A percentile compares a stretch with the other conserved stretches of the same genome.
Evolutionary conservation across 345 rosid genomes (phyloP).

Genomic region (Gynandropsis gynandra): DNA sequence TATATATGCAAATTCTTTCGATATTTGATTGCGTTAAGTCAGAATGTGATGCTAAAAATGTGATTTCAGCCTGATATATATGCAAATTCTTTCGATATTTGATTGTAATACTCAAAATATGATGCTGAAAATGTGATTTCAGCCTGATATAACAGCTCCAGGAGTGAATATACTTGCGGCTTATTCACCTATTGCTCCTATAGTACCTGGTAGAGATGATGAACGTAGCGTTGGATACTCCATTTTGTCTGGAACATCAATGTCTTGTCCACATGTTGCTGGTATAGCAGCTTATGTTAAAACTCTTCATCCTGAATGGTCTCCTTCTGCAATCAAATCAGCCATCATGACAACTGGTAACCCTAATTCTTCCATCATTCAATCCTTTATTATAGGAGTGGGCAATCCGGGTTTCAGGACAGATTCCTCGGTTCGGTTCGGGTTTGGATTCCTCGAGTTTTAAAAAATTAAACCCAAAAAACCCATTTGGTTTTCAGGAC

Average conservation of each 20-base stretch:
- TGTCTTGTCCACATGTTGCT: slow-evolving; percentile 51
- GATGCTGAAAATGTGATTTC: slow-evolving; percentile 10
- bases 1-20: neutral
- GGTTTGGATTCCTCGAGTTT: no score
- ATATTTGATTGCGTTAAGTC: no score
- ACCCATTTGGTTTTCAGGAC: no score
- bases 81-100: no score
- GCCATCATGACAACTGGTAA: slow-evolving; percentile 61
- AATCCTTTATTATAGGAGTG: slow-evolving; percentile 4
- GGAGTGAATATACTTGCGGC: slow-evolving; percentile 43
- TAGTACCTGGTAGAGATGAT: slow-evolving; percentile 4
- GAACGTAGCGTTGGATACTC: slow-evolving; percentile 19
- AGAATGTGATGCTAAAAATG: no score
- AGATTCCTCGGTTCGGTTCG: no score
- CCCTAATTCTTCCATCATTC: neutral
- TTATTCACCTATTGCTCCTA: slow-evolving; percentile 21
- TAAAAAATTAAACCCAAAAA: no score
- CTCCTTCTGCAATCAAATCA: slow-evolving; percentile 48
- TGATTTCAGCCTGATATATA: no score
- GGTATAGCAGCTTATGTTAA: slow-evolving; percentile 40
- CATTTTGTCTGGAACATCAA: slow-evolving; percentile 40
- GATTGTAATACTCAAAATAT: no score
- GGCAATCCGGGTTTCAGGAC: no score
- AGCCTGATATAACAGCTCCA: slow-evolving; percentile 46
- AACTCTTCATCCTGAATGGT: slow-evolving; percentile 42